phyloP scores from a whole-genome alignment of 495 filamentous ascomycete species.

The Tuber brumale region DNA sequence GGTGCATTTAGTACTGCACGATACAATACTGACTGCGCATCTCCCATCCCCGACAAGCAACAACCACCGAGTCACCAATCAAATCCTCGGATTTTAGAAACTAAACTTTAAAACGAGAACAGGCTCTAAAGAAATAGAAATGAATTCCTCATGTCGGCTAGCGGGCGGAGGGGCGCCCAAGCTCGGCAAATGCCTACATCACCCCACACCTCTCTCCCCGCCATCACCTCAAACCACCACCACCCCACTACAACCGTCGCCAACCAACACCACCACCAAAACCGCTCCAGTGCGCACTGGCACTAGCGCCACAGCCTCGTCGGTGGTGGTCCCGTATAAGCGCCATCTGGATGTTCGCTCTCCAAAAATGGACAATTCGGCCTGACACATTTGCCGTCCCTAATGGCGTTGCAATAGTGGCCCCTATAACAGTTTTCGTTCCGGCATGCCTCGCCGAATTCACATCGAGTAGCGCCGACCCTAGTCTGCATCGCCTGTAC shows the following conservation, averaged over 20 bases:
- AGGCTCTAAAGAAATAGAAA: not conserved
- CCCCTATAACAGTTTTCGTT: conserved; percentile 39
- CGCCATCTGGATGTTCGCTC: conserved; percentile 28
- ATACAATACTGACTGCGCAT: not conserved
- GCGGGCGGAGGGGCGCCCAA: not conserved
- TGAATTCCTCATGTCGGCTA: not conserved
- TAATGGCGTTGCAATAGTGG: conserved; percentile 21
- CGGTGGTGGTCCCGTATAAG: not conserved
- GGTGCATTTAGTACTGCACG: not conserved
- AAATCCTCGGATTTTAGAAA: not conserved
- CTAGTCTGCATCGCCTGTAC: conserved; percentile 35
- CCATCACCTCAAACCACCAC: not conserved
- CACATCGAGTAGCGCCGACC: conserved; percentile 36
- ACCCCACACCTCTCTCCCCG: not conserved
- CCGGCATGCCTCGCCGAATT: conserved; percentile 31
- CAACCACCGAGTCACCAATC: not conserved
- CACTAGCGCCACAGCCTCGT: not conserved
- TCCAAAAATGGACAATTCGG: conserved; percentile 34
- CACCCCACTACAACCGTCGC: not conserved
- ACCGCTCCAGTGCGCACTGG: not conserved
- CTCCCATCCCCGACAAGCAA: not conserved
- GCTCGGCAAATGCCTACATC: not conserved
- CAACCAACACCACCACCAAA: not conserved
- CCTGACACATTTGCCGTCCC: conserved; percentile 25
- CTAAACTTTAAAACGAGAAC: not conserved